Conservation (phyloP, 164 flowering plant genomes). For the Cinnamomum micranthum region DNA sequence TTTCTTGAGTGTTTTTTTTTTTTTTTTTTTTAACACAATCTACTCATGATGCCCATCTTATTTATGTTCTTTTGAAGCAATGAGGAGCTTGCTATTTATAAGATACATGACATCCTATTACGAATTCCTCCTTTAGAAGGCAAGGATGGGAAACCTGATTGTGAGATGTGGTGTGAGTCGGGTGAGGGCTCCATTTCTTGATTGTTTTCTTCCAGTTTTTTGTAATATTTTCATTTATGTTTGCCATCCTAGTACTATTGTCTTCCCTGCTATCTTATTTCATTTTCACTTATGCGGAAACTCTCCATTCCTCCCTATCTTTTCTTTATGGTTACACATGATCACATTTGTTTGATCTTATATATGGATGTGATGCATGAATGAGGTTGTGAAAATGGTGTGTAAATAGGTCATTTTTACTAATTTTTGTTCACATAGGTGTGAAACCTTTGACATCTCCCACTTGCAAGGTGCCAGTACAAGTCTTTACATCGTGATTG, state of each 20-base stretch:
- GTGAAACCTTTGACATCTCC: no score
- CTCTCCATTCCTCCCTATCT: no score
- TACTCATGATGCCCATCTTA: background rate
- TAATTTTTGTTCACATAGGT: no score
- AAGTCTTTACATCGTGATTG: no score
- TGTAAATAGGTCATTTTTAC: no score
- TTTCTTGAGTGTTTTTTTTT: background rate
- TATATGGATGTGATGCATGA: no score
- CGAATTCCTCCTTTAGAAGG: conserved; percentile 45
- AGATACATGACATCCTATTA: conserved; percentile 48
- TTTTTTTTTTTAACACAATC: no score
- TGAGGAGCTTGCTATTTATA: conserved; percentile 42
- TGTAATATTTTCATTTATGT: background rate
- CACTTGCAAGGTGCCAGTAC: no score
- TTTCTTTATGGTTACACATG: no score
- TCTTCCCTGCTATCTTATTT: background rate
- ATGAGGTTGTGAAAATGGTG: no score
- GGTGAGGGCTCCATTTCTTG: conserved; percentile 36
- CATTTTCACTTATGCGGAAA: background rate
- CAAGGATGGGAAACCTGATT: conserved; percentile 28
- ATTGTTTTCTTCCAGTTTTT: conserved; percentile 1
- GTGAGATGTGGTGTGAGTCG: conserved; percentile 66
- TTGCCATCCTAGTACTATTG: background rate
- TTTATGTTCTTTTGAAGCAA: conserved; percentile 26
- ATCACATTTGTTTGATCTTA: no score